Evolutionary conservation across 2,329 filamentous ascomycete genomes (phyloP), one percentile per base, ranked within the genome.

Genomic region (Paecilomyces sp.): DNA sequence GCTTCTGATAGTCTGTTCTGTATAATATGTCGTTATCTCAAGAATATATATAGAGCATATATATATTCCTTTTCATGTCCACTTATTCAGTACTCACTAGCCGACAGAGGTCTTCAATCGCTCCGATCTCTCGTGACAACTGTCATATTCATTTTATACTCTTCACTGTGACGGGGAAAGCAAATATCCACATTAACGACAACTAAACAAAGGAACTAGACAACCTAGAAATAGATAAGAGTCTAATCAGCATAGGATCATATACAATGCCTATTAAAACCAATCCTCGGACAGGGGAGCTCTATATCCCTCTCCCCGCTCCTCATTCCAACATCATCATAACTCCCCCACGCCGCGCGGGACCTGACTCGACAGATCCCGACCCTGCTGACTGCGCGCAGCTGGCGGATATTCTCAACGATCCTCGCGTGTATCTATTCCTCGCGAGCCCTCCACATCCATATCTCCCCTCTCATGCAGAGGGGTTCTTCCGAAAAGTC

Each of bases 361-460:
- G 30, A 28, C 34, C 41, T 12, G 18, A 11, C 22, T 34, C 12
- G 12, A 5, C 24, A 9, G 13, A 54, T 28, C 18, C 47, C 25
- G 33, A 56, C 59, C 57, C 55, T 52, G 34, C 25, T 57, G 61
- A 68, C 36, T 58, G 67, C 25, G 47, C 57, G 2, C 28, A 57
- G n/a, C 12, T 61, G 25, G 41, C 65, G 4, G 24, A 50, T 7
- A 59, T 64, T 1, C 62, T 73, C 18, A 73, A 73, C 51, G 63
- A 72, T 25, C 64, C 66, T 4, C 36, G 24, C 0, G 62, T 72
- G 0, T 67, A 67, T 41, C 50, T 56, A n/a, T 65, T 58, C 33
- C 66, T 73, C 28, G 59, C 62, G 22, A 53, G 58, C 1, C 64
- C 67, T 5, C 70, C 71, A 0, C 68, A 65, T 56, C 70, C 71